Conservation (phyloP, 257 asterid genomes). For the Fraxinus excelsior region DNA sequence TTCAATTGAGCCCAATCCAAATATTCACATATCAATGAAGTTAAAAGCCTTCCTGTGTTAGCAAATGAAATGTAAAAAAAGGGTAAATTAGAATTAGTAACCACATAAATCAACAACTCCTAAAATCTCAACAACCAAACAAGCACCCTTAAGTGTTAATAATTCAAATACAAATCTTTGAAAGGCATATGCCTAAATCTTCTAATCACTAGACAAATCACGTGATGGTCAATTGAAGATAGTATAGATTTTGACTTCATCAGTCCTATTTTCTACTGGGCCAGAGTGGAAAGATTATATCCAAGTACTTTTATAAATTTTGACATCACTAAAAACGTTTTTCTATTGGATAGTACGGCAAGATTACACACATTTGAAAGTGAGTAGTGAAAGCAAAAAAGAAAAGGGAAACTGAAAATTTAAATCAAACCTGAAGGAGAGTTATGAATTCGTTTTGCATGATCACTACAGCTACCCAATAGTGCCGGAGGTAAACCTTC, state of each 20-base stretch:
- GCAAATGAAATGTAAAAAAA: slow-evolving; percentile 13
- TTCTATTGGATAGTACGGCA: slow-evolving; percentile 4
- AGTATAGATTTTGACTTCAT: not conserved
- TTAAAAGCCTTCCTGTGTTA: slow-evolving; percentile 77
- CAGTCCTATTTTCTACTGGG: not conserved
- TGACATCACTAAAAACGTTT: not conserved
- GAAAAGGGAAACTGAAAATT: not conserved
- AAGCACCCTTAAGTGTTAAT: slow-evolving; percentile 7
- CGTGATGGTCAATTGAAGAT: not conserved
- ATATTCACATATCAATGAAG: slow-evolving; percentile 84
- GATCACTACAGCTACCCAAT: slow-evolving; percentile 94
- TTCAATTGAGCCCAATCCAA: slow-evolving; percentile 92
- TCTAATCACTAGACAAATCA: no score
- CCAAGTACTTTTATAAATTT: not conserved
- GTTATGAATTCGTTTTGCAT: slow-evolving; percentile 85
- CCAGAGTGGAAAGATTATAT: not conserved
- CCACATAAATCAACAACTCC: not conserved
- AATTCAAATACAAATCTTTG: not conserved
- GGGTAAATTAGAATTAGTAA: not conserved
- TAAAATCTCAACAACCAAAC: not conserved
- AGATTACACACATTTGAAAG: not conserved
- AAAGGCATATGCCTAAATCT: no score
- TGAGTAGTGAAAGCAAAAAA: not conserved
- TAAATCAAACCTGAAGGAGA: slow-evolving; percentile 73
- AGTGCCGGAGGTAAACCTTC: slow-evolving; percentile 88